phyloP scores from a whole-genome alignment of 805 yeast genomes.

The Nakazawaea ishiwadae region DNA sequence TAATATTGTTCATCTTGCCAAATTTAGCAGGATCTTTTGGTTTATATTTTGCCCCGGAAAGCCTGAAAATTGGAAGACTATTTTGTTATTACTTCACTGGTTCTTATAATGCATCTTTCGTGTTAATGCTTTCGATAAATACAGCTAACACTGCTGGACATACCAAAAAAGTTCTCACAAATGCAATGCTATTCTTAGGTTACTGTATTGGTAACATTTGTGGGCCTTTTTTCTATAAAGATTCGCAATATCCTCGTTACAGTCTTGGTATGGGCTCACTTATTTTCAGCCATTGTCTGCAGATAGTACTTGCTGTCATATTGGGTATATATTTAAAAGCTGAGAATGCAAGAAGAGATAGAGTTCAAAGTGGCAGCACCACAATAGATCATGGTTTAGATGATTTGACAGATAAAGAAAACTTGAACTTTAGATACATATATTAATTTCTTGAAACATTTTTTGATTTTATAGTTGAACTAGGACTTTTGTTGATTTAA shows the following conservation, averaged over 20 bases:
- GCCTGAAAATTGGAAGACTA: slow-evolving; percentile 11
- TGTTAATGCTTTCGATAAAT: slow-evolving; percentile 21
- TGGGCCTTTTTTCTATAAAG: slow-evolving; percentile 34
- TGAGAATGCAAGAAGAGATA: slow-evolving; percentile 9
- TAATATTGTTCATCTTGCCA: slow-evolving; percentile 7
- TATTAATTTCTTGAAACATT: no score
- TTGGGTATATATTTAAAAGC: slow-evolving; percentile 6
- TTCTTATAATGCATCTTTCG: slow-evolving; percentile 15
- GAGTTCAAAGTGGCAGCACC: slow-evolving; percentile 2
- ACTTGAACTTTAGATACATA: slow-evolving; percentile 3
- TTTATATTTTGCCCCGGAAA: slow-evolving; percentile 14
- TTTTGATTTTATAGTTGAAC: no score
- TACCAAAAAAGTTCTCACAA: slow-evolving; percentile 31
- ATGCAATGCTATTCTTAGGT: slow-evolving; percentile 30
- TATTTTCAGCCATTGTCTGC: slow-evolving; percentile 13
- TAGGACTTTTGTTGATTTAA: no score
- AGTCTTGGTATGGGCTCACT: slow-evolving; percentile 16
- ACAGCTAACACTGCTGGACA: slow-evolving; percentile 36
- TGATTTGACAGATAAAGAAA: slow-evolving; percentile 8
- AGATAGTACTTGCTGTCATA: neutral
- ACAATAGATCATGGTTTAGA: slow-evolving; percentile 6
- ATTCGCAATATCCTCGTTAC: slow-evolving; percentile 27
- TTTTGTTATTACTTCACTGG: slow-evolving; percentile 12
- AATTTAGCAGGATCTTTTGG: slow-evolving; percentile 13
- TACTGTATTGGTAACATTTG: slow-evolving; percentile 31